phyloP scores from a whole-genome alignment of 2,329 filamentous ascomycete genomes.

The Chalaropsis thielavioides region DNA sequence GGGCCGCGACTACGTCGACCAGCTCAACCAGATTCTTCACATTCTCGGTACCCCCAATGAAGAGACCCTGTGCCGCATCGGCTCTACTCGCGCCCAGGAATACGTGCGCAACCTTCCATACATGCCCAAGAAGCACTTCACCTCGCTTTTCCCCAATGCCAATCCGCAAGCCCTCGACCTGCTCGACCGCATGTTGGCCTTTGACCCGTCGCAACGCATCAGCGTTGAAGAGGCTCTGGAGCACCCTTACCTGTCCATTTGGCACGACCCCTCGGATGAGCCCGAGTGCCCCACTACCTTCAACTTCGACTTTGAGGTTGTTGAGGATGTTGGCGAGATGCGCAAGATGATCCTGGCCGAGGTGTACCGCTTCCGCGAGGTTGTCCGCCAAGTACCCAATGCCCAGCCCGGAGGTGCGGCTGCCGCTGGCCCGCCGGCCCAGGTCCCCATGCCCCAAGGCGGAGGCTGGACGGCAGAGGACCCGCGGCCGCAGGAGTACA shows the following conservation, averaged over 20 bases:
- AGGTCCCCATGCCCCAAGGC: slow-evolving; percentile 39
- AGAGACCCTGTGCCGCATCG: slow-evolving; percentile 84
- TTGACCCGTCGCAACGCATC: slow-evolving; percentile 87
- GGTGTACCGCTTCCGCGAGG: slow-evolving; percentile 67
- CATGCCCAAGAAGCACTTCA: slow-evolving; percentile 89
- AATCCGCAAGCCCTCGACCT: slow-evolving; percentile 94
- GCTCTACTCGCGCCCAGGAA: slow-evolving; percentile 88
- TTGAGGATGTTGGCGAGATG: slow-evolving; percentile 91
- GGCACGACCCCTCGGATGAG: slow-evolving; percentile 96
- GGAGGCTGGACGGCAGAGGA: slow-evolving; percentile 45
- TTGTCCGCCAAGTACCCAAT: slow-evolving; percentile 38
- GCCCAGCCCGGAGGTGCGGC: slow-evolving; percentile 23
- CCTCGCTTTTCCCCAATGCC: slow-evolving; percentile 75
- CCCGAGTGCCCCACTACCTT: slow-evolving; percentile 86
- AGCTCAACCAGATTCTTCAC: slow-evolving; percentile 97
- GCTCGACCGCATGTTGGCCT: slow-evolving; percentile 92
- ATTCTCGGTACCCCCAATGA: slow-evolving; percentile 95
- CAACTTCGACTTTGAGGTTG: slow-evolving; percentile 96
- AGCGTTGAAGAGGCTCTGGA: slow-evolving; percentile 89
- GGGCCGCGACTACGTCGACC: slow-evolving; percentile 96
- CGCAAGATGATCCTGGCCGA: slow-evolving; percentile 95
- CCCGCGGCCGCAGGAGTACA: slow-evolving; percentile 45
- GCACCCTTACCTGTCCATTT: slow-evolving; percentile 92
- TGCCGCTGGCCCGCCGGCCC: slow-evolving; percentile 25
- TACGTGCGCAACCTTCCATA: slow-evolving; percentile 92